These are phyloP conservation scores for Quercus gilva DNA, from an alignment of 306 rosid species.

Conservation along the genomic window DNA sequence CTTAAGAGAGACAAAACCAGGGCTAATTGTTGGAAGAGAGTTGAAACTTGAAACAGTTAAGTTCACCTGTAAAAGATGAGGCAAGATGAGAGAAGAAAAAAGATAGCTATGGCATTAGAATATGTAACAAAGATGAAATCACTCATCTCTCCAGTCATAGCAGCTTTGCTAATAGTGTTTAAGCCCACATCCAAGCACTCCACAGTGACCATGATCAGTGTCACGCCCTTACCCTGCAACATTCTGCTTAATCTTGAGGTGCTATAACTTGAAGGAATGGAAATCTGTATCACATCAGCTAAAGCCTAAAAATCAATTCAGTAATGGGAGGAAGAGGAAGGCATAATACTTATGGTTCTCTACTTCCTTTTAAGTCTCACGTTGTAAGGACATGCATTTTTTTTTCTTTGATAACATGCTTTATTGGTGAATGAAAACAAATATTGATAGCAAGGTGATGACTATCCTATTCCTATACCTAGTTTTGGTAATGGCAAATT, in stretches of 20 bases:
- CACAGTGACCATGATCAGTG: not conserved
- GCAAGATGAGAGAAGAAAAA: constrained; percentile 8
- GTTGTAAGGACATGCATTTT: no score
- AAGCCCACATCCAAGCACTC: constrained; percentile 8
- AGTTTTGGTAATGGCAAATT: no score
- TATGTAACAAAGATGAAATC: constrained; percentile 7
- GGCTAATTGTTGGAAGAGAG: not conserved
- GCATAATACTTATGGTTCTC: no score
- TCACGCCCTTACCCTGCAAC: not conserved
- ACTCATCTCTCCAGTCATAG: constrained; percentile 4
- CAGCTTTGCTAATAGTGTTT: constrained; percentile 10
- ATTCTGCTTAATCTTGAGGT: not conserved
- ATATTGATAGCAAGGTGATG: no score
- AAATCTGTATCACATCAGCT: not conserved
- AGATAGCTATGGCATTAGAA: not conserved
- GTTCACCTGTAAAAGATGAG: constrained; percentile 11
- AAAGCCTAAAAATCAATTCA: not conserved
- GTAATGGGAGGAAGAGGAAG: not conserved
- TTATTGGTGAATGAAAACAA: no score
- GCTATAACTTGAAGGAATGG: not conserved
- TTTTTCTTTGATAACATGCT: no score
- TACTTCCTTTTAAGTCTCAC: no score
- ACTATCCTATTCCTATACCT: no score
- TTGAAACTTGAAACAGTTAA: not conserved
- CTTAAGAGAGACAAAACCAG: not conserved